A percentile compares a stretch with the other conserved stretches of the same genome.
phyloP scores from a whole-genome alignment of 2,329 filamentous ascomycete genomes.

The Colletotrichum orbiculare region DNA sequence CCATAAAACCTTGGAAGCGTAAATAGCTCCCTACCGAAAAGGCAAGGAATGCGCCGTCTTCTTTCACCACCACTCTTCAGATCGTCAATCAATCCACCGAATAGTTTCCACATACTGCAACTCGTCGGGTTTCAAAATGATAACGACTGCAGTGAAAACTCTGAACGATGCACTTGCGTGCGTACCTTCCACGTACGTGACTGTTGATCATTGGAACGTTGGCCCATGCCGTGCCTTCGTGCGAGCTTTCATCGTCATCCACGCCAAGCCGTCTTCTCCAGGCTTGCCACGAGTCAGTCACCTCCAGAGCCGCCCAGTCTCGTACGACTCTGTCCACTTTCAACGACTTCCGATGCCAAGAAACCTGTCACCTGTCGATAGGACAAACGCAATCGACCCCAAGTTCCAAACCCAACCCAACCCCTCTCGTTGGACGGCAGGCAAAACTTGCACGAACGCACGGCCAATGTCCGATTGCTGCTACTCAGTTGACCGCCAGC shows the following conservation, averaged over 20 bases:
- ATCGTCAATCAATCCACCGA: constrained; percentile 11
- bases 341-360: constrained; percentile 34
- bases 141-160: constrained; percentile 9
- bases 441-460: constrained; percentile 23
- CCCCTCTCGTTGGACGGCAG: constrained; percentile 14
- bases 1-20: constrained; percentile 19
- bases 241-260: constrained; percentile 3
- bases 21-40: constrained; percentile 2
- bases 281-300: constrained; percentile 24
- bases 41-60: constrained; percentile 10
- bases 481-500: constrained; percentile 7
- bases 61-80: constrained; percentile 4
- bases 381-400: constrained; percentile 21
- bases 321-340: constrained; percentile 24
- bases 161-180: not conserved
- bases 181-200: not conserved
- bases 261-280: constrained; percentile 15
- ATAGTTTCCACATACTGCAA: constrained; percentile 26
- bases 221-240: not conserved
- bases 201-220: constrained; percentile 4
- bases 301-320: constrained; percentile 20
- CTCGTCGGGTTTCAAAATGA: constrained; percentile 27
- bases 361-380: constrained; percentile 16
- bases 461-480: constrained; percentile 20
- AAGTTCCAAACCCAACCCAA: not conserved